phyloP scores from a whole-genome alignment of 208 protist species.

The Vickermania spadyakhi region DNA sequence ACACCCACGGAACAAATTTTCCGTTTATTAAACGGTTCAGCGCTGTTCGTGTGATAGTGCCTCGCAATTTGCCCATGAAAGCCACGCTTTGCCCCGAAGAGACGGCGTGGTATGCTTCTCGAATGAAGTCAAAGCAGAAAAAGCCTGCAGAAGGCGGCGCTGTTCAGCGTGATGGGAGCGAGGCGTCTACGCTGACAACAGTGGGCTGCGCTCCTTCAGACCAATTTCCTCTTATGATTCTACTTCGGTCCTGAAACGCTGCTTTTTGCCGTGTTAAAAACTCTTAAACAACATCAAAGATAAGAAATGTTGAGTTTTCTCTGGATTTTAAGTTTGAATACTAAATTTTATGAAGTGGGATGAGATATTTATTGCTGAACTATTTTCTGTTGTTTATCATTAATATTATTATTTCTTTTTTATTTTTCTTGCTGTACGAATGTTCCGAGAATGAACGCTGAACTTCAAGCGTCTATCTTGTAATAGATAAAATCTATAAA shows the following conservation, averaged over 20 bases:
- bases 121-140: not conserved
- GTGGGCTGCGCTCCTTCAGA: slow-evolving; percentile 52
- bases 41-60: slow-evolving; percentile 38
- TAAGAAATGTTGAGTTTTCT: too few species aligned
- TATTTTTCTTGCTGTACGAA: too few species aligned
- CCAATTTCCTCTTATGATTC: slow-evolving; percentile 60
- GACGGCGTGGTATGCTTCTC: slow-evolving; percentile 20
- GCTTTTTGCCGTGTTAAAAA: not conserved
- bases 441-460: too few species aligned
- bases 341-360: too few species aligned
- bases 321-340: too few species aligned
- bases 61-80: slow-evolving; percentile 27
- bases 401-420: slow-evolving; percentile 4
- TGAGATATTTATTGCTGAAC: not conserved
- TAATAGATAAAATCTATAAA: too few species aligned
- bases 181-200: not conserved
- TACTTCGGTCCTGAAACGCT: slow-evolving; percentile 23
- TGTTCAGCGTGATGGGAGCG: not conserved
- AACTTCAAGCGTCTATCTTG: too few species aligned
- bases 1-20: slow-evolving; percentile 23
- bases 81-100: slow-evolving; percentile 27
- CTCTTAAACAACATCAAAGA: not conserved
- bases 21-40: slow-evolving; percentile 30
- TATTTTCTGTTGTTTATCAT: not conserved
- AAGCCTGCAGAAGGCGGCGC: not conserved